Conservation (phyloP, 176 grass and related monocot genomes). For the Ampelocalamus luodianensis region DNA sequence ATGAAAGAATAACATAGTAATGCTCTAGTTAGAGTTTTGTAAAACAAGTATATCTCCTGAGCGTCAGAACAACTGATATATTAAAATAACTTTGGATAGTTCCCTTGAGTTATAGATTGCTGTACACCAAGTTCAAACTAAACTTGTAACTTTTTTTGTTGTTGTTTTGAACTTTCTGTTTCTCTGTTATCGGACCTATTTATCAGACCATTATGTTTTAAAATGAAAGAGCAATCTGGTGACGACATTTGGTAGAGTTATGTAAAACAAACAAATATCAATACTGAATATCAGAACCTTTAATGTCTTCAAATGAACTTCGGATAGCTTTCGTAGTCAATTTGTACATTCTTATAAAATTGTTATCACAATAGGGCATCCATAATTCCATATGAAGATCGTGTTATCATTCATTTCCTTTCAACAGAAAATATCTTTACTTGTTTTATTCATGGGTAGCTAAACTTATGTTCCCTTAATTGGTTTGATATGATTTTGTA, state of each 20-base stretch:
- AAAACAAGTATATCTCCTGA: constrained; percentile 16
- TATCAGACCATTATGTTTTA: neutral
- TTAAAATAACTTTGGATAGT: neutral
- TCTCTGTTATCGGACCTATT: neutral
- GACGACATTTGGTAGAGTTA: neutral
- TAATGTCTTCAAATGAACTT: neutral
- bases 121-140: neutral
- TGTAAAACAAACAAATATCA: neutral
- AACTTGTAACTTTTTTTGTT: neutral
- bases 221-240: neutral
- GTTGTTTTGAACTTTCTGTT: neutral
- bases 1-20: neutral
- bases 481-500: constrained; percentile 46
- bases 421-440: neutral
- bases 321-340: neutral
- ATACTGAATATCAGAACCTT: neutral
- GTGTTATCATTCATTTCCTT: neutral
- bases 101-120: neutral
- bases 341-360: neutral
- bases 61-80: neutral
- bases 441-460: neutral
- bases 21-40: constrained; percentile 15
- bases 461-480: constrained; percentile 33
- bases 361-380: neutral
- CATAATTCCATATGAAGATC: neutral